Percentiles rank a stretch among this genome's conserved stretches.
Evolutionary conservation across 345 rosid genomes (phyloP).

Genomic region (Aquilaria sinensis): DNA sequence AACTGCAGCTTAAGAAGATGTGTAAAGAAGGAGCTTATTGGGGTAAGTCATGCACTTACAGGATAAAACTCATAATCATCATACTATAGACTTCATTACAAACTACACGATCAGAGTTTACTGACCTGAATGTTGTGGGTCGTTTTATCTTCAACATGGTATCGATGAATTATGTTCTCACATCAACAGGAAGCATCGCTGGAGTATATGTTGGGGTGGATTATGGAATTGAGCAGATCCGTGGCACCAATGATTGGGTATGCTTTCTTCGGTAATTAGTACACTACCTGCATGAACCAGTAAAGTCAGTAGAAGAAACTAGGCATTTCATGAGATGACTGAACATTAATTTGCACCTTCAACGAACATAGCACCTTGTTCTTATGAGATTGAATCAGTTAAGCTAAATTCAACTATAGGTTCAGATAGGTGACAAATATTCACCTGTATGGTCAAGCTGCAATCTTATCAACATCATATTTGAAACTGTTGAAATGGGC

Average conservation of each 20-base stretch:
- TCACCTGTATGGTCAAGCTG: no score
- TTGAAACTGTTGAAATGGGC: background rate
- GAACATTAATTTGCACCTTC: background rate
- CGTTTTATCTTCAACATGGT: background rate
- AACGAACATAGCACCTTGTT: background rate
- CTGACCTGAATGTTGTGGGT: background rate
- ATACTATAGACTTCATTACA: background rate
- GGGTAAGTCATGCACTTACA: conserved; percentile 41
- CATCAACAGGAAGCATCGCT: conserved; percentile 49
- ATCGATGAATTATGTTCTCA: background rate
- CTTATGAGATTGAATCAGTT: background rate
- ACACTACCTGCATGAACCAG: no score
- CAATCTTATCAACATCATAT: background rate
- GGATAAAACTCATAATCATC: background rate
- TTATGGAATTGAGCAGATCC: conserved; percentile 60
- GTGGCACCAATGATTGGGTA: conserved; percentile 85
- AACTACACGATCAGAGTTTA: background rate
- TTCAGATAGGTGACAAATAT: no score
- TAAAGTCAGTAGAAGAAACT: background rate
- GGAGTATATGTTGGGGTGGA: conserved; percentile 76
- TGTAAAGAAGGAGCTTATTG: conserved; percentile 87
- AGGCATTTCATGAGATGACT: background rate
- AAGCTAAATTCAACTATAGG: no score
- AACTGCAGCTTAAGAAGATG: conserved; percentile 79
- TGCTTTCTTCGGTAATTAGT: background rate